A percentile compares a stretch with the other conserved stretches of the same genome.
Conservation (phyloP, 2,329 filamentous ascomycete genomes). For the Ascochyta clinopodiicola region DNA sequence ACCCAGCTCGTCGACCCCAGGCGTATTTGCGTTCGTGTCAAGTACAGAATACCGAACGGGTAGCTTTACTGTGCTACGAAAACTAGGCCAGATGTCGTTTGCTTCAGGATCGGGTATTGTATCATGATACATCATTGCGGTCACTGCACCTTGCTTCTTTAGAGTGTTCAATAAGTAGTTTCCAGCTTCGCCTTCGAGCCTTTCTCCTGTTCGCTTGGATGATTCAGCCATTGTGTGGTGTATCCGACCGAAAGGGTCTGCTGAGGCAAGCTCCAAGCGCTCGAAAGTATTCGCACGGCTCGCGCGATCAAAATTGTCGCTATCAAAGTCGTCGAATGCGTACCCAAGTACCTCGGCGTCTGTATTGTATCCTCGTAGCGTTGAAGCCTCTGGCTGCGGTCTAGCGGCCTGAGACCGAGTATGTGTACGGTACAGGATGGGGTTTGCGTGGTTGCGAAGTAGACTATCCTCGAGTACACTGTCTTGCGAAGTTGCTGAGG, state of each 20-base stretch:
- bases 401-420: background rate
- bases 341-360: background rate
- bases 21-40: slow-evolving; percentile 7
- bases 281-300: background rate
- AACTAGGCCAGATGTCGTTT: slow-evolving; percentile 47
- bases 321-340: background rate
- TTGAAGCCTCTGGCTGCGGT: background rate
- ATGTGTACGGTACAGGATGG: background rate
- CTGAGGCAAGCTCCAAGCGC: background rate
- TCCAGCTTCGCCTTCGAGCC: slow-evolving; percentile 20
- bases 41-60: slow-evolving; percentile 35
- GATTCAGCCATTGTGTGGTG: slow-evolving; percentile 1
- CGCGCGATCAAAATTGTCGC: background rate
- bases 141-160: slow-evolving; percentile 29
- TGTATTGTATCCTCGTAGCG: background rate
- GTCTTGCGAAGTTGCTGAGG: slow-evolving; percentile 21
- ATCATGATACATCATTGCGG: slow-evolving; percentile 32
- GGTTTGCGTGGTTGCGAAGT: background rate
- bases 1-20: background rate
- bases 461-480: slow-evolving; percentile 12
- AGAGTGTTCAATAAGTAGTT: slow-evolving; percentile 23
- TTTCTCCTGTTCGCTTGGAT: slow-evolving; percentile 30
- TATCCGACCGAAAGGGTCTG: background rate
- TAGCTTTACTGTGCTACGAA: slow-evolving; percentile 35
- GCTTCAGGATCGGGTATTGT: slow-evolving; percentile 27